phyloP scores from a whole-genome alignment of 345 rosid species.

The Camelina neglecta region DNA sequence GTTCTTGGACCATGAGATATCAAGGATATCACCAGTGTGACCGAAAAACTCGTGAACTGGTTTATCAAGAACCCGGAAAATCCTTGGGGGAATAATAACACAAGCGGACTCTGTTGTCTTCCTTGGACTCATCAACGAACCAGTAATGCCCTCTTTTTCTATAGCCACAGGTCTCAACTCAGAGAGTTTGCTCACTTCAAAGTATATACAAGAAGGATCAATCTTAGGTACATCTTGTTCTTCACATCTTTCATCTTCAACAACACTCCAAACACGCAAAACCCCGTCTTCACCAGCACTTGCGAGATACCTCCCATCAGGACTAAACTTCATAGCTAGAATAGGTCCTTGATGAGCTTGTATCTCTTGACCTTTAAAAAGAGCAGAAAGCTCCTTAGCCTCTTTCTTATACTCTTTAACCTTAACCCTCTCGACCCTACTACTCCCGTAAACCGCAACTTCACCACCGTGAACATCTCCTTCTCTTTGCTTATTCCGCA shows the following conservation, averaged over 20 bases:
- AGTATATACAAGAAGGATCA: slow-evolving; percentile 78
- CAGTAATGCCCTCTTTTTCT: slow-evolving; percentile 56
- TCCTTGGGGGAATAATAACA: slow-evolving; percentile 78
- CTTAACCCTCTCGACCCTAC: slow-evolving; percentile 66
- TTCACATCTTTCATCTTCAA: slow-evolving; percentile 67
- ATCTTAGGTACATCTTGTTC: slow-evolving; percentile 70
- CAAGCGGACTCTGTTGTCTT: slow-evolving; percentile 82
- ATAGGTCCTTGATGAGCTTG: slow-evolving; percentile 77
- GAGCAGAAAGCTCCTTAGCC: slow-evolving; percentile 73
- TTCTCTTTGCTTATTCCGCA: slow-evolving; percentile 34
- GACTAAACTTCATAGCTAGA: slow-evolving; percentile 80
- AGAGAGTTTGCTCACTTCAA: slow-evolving; percentile 70
- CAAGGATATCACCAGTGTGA: slow-evolving; percentile 69
- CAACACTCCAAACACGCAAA: slow-evolving; percentile 70
- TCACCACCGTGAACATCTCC: slow-evolving; percentile 36
- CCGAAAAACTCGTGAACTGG: slow-evolving; percentile 76
- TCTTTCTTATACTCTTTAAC: slow-evolving; percentile 65
- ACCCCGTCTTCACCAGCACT: slow-evolving; percentile 77
- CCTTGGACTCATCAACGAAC: slow-evolving; percentile 58
- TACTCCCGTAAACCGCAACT: slow-evolving; percentile 40
- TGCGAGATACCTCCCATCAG: slow-evolving; percentile 79
- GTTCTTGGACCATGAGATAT: slow-evolving; percentile 78
- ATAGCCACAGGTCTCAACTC: slow-evolving; percentile 65
- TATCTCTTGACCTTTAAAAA: slow-evolving; percentile 72
- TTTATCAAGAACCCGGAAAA: slow-evolving; percentile 71